Evolutionary conservation across 2,329 filamentous ascomycete species (phyloP), one percentile per base, ranked within the genome.

Genomic region (Aspergillus pseudotamarii): DNA sequence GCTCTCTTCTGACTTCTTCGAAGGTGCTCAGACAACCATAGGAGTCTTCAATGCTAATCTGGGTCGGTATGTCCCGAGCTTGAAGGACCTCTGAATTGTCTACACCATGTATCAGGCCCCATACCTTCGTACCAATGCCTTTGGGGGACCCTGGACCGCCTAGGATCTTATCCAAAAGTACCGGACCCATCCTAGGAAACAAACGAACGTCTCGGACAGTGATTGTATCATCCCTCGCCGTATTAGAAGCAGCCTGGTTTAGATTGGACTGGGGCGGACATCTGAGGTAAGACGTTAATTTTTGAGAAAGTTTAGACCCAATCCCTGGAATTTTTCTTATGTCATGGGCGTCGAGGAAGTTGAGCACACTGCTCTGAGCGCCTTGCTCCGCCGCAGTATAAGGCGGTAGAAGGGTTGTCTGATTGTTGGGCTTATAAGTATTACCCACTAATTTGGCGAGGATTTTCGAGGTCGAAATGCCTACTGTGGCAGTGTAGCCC

Each of bases 1-100:
- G 81, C 77, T 96, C 90, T 66, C 86, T 86, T 48, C 82, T 79
- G 34, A 96, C 87, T 63, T 89, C 84, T 1, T 86, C 76, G 58
- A 90, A 74, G 0, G 84, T 88, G 68, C 90, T 86, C 1, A 97
- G 81, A 0, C 88, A 87, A 28, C 87, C 85, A 75, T 96, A 98
- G 19, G 93, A 95, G 78, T 98, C 94, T 74, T 98, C 94, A 66
- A 98, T 95, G 76, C 92, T 95, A 74, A 98, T 96, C 76, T 97
- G 94, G 1, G 88, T 88, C 0, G 94, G 94, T 1, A 96, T 78
- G 51, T 88, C 86, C 68, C 86, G 87, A 2, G 88, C 90, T 66
- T 88, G 84, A 57, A 88, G 88, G 21, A 98, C 93, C 63, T 92
- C 88, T 0, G 85, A 83, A 58, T 88, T 80, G 75, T 98, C 94